Evolutionary conservation across 495 filamentous ascomycete species (phyloP), one percentile per base, ranked within the genome.

Genomic region (Penicillium dipodomyicola): DNA sequence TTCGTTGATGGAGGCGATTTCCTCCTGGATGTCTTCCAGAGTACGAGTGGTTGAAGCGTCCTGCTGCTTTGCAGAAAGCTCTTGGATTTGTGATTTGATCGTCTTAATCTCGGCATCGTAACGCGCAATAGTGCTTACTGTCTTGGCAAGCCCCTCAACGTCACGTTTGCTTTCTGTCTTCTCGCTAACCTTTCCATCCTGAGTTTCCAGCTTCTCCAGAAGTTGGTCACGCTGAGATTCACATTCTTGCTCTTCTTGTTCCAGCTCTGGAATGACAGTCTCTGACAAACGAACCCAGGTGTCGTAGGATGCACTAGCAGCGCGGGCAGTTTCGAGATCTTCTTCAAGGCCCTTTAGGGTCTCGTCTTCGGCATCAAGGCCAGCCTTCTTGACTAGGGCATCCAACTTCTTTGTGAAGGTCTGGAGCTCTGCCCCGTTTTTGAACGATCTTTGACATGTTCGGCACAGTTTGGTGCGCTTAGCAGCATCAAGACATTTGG

Each of bases 21-120:
- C 82, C 15, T 88, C 82, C 60, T 92, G 89, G 56, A 97, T 90
- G 58, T 96, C 89, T 49, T 96, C 87, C 17, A 91, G 73, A 7
- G 87, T 87, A 57, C 87, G 84, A 5, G 81, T 74, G 15, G 79
- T 63, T 3, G 84, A 83, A 58, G 78, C 71, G 15, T 87, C 82
- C 48, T 86, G 82, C 61, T 96, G 84, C 56, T 92, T 90, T 8
- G 82, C 81, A 11, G 82, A 76, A 29, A 92, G 77, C 49, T 88
- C 82, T 57, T 85, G 75, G 49, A 95, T 85, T 64, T 96, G 86
- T 51, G 73, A 73, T 61, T 88, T 79, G 45, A 87, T 83, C 29
- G 83, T 82, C 35, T 78, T 73, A 49, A 94, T 87, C 33, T 96
- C 90, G 48, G 77, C 80, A 61, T 81, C 75, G 40, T 87, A 85